Evolutionary conservation across 2,329 filamentous ascomycete species (phyloP).

Genomic region (Cladophialophora bantiana): DNA sequence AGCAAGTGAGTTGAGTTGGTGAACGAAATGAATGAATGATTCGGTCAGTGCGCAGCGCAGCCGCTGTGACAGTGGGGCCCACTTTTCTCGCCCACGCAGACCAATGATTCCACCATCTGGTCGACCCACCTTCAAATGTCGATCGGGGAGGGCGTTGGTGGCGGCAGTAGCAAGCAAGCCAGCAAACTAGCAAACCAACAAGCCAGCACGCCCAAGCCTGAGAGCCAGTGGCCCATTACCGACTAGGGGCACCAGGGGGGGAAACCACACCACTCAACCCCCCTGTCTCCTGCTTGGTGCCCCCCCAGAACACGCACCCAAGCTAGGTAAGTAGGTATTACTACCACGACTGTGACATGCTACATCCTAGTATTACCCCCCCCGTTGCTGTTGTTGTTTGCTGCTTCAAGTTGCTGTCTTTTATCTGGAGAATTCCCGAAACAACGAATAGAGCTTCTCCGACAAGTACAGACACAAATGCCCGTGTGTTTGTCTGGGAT

Average conservation of each 20-base stretch:
- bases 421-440: too few relatives aligned
- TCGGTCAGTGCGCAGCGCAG: constrained; percentile 33
- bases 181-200: neutral
- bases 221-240: too few relatives aligned
- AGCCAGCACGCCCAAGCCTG: neutral
- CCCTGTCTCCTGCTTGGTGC: neutral
- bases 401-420: too few relatives aligned
- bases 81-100: constrained; percentile 4
- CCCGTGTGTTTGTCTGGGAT: too few relatives aligned
- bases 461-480: too few relatives aligned
- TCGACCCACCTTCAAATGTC: constrained; percentile 24
- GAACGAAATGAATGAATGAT: constrained; percentile 14
- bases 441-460: too few relatives aligned
- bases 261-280: too few relatives aligned
- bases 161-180: constrained; percentile 18
- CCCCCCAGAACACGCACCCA: constrained; percentile 2
- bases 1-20: neutral
- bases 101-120: constrained; percentile 7
- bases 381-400: too few relatives aligned
- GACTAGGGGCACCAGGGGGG: too few relatives aligned
- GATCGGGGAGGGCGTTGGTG: constrained; percentile 31
- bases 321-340: neutral
- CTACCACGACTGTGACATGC: too few relatives aligned
- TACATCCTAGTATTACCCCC: neutral
- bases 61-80: constrained; percentile 34